These are phyloP conservation scores for Geotrichum citri-aurantii DNA, from an alignment of 1,139 yeast species.

Conservation along the genomic window DNA sequence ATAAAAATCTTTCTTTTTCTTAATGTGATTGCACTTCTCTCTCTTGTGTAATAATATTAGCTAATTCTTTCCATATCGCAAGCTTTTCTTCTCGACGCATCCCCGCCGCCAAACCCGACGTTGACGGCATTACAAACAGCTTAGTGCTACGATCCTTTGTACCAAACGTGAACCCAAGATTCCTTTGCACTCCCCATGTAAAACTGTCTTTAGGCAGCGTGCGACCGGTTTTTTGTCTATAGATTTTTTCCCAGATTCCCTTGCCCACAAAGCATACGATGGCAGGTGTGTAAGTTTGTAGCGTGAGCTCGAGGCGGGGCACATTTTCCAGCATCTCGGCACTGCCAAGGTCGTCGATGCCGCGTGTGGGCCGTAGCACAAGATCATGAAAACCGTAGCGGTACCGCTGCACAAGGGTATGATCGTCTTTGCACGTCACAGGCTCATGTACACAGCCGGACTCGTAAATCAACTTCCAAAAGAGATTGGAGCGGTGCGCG, in stretches of 20 bases:
- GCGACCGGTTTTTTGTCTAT: slow-evolving; percentile 36
- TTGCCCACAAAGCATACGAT: slow-evolving; percentile 62
- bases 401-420: slow-evolving; percentile 40
- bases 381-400: slow-evolving; percentile 68
- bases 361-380: slow-evolving; percentile 58
- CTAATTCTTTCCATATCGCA: slow-evolving; percentile 42
- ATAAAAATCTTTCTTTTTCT: slow-evolving; percentile 19
- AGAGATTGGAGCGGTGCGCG: slow-evolving; percentile 64
- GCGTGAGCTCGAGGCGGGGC: slow-evolving; percentile 46
- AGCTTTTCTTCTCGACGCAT: slow-evolving; percentile 45
- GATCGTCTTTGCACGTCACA: slow-evolving; percentile 42
- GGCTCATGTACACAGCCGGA: slow-evolving; percentile 41
- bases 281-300: slow-evolving; percentile 39
- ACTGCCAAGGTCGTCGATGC: slow-evolving; percentile 49
- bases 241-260: slow-evolving; percentile 69
- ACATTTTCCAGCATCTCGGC: slow-evolving; percentile 54
- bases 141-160: slow-evolving; percentile 23
- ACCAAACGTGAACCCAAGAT: slow-evolving; percentile 10
- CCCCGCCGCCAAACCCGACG: slow-evolving; percentile 68
- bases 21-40: background rate
- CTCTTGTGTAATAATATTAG: background rate
- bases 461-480: slow-evolving; percentile 62
- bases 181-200: slow-evolving; percentile 50
- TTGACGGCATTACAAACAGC: slow-evolving; percentile 64
- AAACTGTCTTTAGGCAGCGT: slow-evolving; percentile 29